Evolutionary conservation across 192 early-diverging fungal species (phyloP), one percentile per base, ranked within the genome.

Genomic region (Phlyctochytrium planicorne): DNA sequence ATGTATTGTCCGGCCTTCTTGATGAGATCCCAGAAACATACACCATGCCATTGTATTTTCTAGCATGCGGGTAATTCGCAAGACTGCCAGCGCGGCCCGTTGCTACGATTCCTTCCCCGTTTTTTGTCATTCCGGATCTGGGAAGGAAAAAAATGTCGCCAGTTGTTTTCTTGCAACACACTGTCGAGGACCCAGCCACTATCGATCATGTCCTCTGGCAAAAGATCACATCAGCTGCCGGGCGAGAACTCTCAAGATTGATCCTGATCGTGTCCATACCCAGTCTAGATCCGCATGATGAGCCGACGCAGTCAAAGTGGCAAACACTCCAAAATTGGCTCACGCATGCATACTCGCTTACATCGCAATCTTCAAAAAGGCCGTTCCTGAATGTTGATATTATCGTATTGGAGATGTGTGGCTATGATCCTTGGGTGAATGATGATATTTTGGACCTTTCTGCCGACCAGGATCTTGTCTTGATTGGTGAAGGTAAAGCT

Each of bases 41-140:
- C 61, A 89, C 78, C 52, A 85, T 65, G 47, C 81, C 82, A 34
- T 76, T 78, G 36, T 71, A 78, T 25, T 75, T 73, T 60, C 85
- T 74, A 24, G 82, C 83, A 73, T 89, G 88, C 0, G 88, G 88
- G 67, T 89, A 89, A 52, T 85, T 78, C n/a, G 88, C 88, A 36
- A 89, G 70, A 31, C 82, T 80, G 31, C 72, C 77, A 3, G 87
- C 87, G 31, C 77, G 73, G 59, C 76, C 77, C 29, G 56, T 40
- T 53, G 87, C 79, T 30, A 86, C 70, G 65, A 84, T 67, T 6
- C 80, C 68, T 2, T 47, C 53, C 63, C 86, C 86, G 72, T 88
- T 88, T 24, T 72, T 47, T 12, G 53, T 59, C 34, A 61, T 62
- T 17, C 14, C 55, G 63, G 31, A 62, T 34, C n/a, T 68, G 31